Conservation (phyloP, 768 basidiomycete genomes). For the Porphyrellus cyaneotinctus region DNA sequence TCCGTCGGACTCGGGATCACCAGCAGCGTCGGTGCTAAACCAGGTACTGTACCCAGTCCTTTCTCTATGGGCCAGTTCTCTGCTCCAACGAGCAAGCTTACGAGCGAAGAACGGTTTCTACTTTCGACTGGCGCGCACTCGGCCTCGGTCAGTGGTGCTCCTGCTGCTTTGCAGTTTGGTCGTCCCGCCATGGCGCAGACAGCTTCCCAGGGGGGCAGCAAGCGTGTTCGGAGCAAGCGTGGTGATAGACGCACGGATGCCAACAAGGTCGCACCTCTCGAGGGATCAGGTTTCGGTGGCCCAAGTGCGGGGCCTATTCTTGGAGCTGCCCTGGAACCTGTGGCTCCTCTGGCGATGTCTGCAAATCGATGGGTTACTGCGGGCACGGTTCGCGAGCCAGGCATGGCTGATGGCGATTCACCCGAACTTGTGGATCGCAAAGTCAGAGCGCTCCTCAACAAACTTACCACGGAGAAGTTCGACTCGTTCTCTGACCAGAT, state of each 20-base stretch:
- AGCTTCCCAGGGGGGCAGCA: constrained; percentile 54
- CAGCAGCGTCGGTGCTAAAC: constrained; percentile 28
- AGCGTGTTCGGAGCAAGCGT: constrained; percentile 76
- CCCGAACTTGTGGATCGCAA: constrained; percentile 89
- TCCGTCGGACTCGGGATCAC: constrained; percentile 47
- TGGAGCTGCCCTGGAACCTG: constrained; percentile 51
- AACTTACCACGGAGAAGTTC: constrained; percentile 94
- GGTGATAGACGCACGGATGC: constrained; percentile 71
- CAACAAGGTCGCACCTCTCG: constrained; percentile 37
- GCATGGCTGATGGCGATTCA: constrained; percentile 51
- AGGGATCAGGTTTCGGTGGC: constrained; percentile 33
- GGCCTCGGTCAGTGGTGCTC: constrained; percentile 50
- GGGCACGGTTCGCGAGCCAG: constrained; percentile 49
- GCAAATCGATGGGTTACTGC: constrained; percentile 39
- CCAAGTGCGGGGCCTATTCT: constrained; percentile 28
- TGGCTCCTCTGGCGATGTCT: constrained; percentile 64
- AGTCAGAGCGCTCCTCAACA: constrained; percentile 88
- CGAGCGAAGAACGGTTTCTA: constrained; percentile 67
- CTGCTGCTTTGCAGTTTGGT: constrained; percentile 45
- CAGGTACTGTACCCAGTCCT: constrained; percentile 23
- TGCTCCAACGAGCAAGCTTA: constrained; percentile 51
- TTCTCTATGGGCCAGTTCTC: constrained; percentile 69
- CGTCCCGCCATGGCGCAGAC: constrained; percentile 69
- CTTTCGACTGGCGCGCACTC: constrained; percentile 44
- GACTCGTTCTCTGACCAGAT: constrained; percentile 94